Evolutionary conservation across 352 stramenopile genomes (phyloP), one percentile per base, ranked within the genome.

Genomic region (Paralagenidium karlingii): DNA sequence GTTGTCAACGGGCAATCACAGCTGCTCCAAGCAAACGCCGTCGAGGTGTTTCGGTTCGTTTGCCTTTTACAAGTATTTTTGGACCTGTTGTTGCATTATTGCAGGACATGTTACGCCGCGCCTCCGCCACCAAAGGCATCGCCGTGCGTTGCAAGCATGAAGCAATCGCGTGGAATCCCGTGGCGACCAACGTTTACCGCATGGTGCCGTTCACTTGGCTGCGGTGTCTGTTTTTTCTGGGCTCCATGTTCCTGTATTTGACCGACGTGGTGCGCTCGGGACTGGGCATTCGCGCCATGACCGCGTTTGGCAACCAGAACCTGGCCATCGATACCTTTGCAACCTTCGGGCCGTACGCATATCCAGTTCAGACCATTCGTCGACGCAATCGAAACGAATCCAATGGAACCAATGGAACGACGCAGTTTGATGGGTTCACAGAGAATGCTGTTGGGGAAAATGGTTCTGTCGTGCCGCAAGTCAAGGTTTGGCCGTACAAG

Each of bases 231-330:
- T 26, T 78, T 30, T 68, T 59, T 2, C 8, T 68, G 1, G 20
- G 78, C 6, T 54, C 48, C 9, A 18, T 81, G 16, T 18, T 51
- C 8, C 50, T 81, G 8, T 41, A 66, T 0, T 13, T 59, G 24
- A 68, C 62, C 2, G 68, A 82, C 18, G 73, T 82, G 18, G 64
- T 62, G 6, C 62, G 68, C 9, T 65, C 64, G 0, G 64, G 68
- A 1, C 42, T 79, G 9, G 59, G 59, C 0, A 43, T 71, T 3
- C 19, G 21, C 18, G 47, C 39, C 18, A 19, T 68, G 8, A 34
- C 34, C 3, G 29, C 57, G 5, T 61, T 55, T 13, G 69, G 62
- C 27, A 27, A 45, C 0, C 28, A 45, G 0, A 13, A 37, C 4
- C 46, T 53, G 4, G 55, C 55, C 18, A 64, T 64, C 1, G 47